Conservation (phyloP, 371 early-diverging fungal species). For the Sporodiniella umbellata region DNA sequence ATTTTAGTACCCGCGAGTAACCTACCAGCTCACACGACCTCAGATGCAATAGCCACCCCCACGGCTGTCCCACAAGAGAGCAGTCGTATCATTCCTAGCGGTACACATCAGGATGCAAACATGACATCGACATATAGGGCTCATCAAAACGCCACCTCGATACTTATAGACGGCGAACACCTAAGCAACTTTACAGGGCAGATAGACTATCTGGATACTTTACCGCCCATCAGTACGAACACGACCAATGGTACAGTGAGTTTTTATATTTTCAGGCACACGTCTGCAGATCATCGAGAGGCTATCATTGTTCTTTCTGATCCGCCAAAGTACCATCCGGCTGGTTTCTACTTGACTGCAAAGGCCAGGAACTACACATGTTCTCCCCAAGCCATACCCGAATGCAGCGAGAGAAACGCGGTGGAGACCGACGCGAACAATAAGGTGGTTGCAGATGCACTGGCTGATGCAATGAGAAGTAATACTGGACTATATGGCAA, state of each 20-base stretch:
- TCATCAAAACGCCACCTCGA: no score
- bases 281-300: slow-evolving; percentile 2
- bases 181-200: background rate
- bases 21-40: no score
- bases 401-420: background rate
- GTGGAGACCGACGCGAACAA: background rate
- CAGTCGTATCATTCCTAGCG: background rate
- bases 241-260: background rate
- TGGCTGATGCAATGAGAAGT: slow-evolving; percentile 4
- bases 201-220: background rate
- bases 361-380: slow-evolving; percentile 10
- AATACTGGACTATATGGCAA: slow-evolving; percentile 9
- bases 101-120: background rate
- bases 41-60: no score
- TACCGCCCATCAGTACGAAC: background rate
- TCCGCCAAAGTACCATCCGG: background rate
- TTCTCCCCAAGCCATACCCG: background rate
- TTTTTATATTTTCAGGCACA: slow-evolving; percentile 2
- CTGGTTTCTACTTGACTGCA: slow-evolving; percentile 8
- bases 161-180: background rate
- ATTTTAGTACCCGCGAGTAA: no score
- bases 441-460: slow-evolving; percentile 11
- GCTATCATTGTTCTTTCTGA: slow-evolving; percentile 3
- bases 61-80: no score
- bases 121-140: no score